Evolutionary conservation across 2,329 filamentous ascomycete genomes (phyloP).

Genomic region (Fusarium longipes): DNA sequence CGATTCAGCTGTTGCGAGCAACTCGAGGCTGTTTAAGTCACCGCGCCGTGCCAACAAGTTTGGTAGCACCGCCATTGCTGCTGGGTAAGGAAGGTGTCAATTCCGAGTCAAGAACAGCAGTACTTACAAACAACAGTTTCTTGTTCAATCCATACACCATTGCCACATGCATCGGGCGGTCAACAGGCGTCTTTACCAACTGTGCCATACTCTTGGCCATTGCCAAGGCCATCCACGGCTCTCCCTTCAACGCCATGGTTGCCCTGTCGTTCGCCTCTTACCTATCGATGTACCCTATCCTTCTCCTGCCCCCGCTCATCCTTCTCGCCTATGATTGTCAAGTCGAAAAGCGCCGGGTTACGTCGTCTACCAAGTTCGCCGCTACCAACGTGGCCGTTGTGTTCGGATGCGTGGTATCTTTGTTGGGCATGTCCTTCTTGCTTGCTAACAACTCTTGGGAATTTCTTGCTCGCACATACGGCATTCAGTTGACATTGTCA

Average conservation of each 20-base stretch:
- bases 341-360: conserved; percentile 47
- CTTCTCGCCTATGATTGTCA: conserved; percentile 82
- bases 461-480: conserved; percentile 90
- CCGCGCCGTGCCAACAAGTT: conserved; percentile 79
- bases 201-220: conserved; percentile 88
- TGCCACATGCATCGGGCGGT: conserved; percentile 87
- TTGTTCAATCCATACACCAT: conserved; percentile 96
- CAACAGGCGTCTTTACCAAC: conserved; percentile 89
- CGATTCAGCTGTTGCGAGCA: conserved; percentile 79
- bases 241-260: conserved; percentile 80
- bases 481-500: conserved; percentile 88
- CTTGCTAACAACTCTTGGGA: conserved; percentile 85
- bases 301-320: conserved; percentile 85
- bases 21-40: conserved; percentile 82
- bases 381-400: conserved; percentile 65
- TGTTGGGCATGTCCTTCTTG: conserved; percentile 78
- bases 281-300: conserved; percentile 88
- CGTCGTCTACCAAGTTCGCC: conserved; percentile 63
- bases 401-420: conserved; percentile 63
- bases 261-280: conserved; percentile 89
- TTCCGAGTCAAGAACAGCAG: neutral
- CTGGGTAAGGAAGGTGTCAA: conserved; percentile 68
- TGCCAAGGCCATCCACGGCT: conserved; percentile 80
- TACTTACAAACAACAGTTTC: conserved; percentile 66
- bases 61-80: conserved; percentile 79